Evolutionary conservation across 306 rosid genomes (phyloP).

Genomic region (Cucumis cinereus): DNA sequence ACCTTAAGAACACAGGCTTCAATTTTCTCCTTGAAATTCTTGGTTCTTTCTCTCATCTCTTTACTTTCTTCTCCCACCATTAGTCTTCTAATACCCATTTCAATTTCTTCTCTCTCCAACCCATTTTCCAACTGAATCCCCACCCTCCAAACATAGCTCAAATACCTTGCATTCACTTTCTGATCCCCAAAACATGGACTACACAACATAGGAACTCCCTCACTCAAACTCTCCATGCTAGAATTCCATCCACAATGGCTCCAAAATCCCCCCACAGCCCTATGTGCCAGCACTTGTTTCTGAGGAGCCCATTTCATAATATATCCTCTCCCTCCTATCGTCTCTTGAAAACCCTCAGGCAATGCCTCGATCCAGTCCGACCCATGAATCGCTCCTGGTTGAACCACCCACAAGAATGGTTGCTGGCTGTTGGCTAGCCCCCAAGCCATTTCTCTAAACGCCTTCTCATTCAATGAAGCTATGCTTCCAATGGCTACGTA

Average conservation of each 20-base stretch:
- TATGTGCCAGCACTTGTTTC: constrained; percentile 41
- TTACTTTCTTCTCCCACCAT: constrained; percentile 32
- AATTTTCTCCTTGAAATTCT: constrained; percentile 29
- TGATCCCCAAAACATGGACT: constrained; percentile 47
- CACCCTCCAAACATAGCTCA: constrained; percentile 38
- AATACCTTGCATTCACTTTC: constrained; percentile 46
- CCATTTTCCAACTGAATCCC: constrained; percentile 35
- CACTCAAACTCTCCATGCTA: constrained; percentile 42
- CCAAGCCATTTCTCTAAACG: constrained; percentile 51
- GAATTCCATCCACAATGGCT: constrained; percentile 73
- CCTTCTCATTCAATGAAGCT: constrained; percentile 18
- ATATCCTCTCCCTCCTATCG: constrained; percentile 28
- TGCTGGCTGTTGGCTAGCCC: constrained; percentile 49
- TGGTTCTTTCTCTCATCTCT: constrained; percentile 32
- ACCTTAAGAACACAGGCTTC: constrained; percentile 5
- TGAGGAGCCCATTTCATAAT: constrained; percentile 75
- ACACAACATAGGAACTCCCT: constrained; percentile 59
- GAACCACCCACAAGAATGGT: constrained; percentile 54
- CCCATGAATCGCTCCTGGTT: constrained; percentile 36
- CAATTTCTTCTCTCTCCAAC: constrained; percentile 36
- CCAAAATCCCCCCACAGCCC: constrained; percentile 49
- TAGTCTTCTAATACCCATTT: constrained; percentile 23
- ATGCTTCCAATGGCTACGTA: constrained; percentile 60
- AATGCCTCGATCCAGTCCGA: constrained; percentile 39
- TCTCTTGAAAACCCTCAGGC: constrained; percentile 31